Conservation (phyloP, 441 rosid genomes). For the Capsella rubella region DNA sequence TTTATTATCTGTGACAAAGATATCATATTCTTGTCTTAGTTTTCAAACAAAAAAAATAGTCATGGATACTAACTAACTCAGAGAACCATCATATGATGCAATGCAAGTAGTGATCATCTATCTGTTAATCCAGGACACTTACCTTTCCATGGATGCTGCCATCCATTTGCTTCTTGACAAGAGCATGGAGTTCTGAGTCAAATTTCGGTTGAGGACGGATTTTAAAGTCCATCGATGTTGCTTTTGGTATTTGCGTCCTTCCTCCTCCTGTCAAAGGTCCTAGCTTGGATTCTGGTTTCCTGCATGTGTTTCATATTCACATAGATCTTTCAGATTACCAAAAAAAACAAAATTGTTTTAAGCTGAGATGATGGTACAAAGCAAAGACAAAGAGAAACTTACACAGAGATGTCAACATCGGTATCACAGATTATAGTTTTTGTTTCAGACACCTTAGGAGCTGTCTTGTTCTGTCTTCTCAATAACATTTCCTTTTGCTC, state of each 20-base stretch:
- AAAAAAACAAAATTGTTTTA: background rate
- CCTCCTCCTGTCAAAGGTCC: slow-evolving; percentile 49
- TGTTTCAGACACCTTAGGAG: slow-evolving; percentile 50
- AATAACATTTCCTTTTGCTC: slow-evolving; percentile 46
- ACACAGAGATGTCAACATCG: slow-evolving; percentile 63
- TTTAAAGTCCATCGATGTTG: slow-evolving; percentile 74
- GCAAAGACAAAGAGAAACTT: slow-evolving; percentile 17
- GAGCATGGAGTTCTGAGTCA: slow-evolving; percentile 65
- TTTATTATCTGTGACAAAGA: slow-evolving; percentile 60
- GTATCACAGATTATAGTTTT: slow-evolving; percentile 69
- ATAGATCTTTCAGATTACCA: background rate
- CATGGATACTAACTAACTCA: background rate
- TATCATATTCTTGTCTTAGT: slow-evolving; percentile 5
- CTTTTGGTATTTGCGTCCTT: slow-evolving; percentile 67
- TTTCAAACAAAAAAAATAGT: background rate
- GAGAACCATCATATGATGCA: background rate
- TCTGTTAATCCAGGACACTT: slow-evolving; percentile 24
- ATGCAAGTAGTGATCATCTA: background rate
- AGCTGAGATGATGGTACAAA: slow-evolving; percentile 3
- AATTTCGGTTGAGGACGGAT: slow-evolving; percentile 79
- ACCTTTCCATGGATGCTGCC: background rate
- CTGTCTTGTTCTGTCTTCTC: slow-evolving; percentile 57
- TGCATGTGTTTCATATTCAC: background rate
- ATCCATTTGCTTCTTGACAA: slow-evolving; percentile 47
- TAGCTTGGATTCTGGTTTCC: slow-evolving; percentile 59